Evolutionary conservation across 495 filamentous ascomycete genomes (phyloP), one percentile per base, ranked within the genome.

Genomic region (Geopyxis carbonaria): DNA sequence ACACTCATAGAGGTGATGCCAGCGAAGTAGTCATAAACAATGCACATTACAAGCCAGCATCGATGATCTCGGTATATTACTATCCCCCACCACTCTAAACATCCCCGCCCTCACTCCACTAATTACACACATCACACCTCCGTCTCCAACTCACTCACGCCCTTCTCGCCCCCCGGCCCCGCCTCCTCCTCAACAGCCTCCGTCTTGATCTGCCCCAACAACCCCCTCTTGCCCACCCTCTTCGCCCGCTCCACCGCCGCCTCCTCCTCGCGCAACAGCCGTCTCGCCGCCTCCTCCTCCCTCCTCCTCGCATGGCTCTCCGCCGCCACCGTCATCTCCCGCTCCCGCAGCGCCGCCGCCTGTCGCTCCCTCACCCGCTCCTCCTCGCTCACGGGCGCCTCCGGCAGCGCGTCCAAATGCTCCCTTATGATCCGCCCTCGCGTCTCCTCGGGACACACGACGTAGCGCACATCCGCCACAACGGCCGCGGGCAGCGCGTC

Each of bases 391-490:
- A 72, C 66, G 0, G 80, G 80, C 4, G 79, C 68, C 2, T 75
- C 63, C 13, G 68, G 68, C 1, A 95, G 58, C 2, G 73, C 79
- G 28, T 76, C 68, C 19, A 95, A 76, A 52, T 81, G 82, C 2
- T 70, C 67, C 53, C 79, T 72, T 14, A 93, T 67, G 6, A 97
- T 62, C 8, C 73, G 65, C 51, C 92, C 75, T 6, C 89, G 70
- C 9, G 67, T 61, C 20, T 71, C 64, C 0, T 73, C 57, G n/a
- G 77, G 64, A 6, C 93, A 63, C n/a, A 78, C 73, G 36, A 92
- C 77, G 48, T 78, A 95, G 34, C 81, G 73, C 13, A 92, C 51
- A 58, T 95, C 85, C 0, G 70, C 65, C 6, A 86, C 60, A 2
- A 97, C 57, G 15, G 65, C 51, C 1, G 73, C 49, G 2, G 91